phyloP scores from a whole-genome alignment of 1,284 basidiomycete species.

The Leccinum holopus region DNA sequence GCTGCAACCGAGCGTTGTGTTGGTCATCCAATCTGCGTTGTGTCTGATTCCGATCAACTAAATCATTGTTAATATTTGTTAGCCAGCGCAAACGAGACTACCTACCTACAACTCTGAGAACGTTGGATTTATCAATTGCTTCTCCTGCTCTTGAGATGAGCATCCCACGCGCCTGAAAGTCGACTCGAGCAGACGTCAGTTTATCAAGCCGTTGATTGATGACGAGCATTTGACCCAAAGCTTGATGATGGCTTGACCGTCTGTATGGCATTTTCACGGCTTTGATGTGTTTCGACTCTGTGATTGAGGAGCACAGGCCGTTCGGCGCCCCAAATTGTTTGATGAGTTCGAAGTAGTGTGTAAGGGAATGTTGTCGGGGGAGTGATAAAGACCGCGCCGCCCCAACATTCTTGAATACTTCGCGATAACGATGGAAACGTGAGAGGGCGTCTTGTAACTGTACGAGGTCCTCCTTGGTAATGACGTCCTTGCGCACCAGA shows the following conservation, averaged over 20 bases:
- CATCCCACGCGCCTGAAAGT: neutral
- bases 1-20: no score
- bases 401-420: neutral
- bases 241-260: neutral
- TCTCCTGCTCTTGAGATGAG: neutral
- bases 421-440: neutral
- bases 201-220: neutral
- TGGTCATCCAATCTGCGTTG: neutral
- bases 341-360: neutral
- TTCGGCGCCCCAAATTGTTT: neutral
- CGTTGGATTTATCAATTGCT: neutral
- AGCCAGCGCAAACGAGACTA: neutral
- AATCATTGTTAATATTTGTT: neutral
- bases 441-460: neutral
- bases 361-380: neutral
- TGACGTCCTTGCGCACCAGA: neutral
- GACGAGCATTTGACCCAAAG: neutral
- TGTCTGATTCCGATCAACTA: neutral
- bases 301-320: slow-evolving; percentile 2
- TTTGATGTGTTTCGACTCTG: neutral
- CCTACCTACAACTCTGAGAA: no score
- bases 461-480: neutral
- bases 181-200: neutral
- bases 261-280: neutral
- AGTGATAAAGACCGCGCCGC: neutral